Conservation (phyloP, 768 basidiomycete genomes). For the Leucosporidium scottii region DNA sequence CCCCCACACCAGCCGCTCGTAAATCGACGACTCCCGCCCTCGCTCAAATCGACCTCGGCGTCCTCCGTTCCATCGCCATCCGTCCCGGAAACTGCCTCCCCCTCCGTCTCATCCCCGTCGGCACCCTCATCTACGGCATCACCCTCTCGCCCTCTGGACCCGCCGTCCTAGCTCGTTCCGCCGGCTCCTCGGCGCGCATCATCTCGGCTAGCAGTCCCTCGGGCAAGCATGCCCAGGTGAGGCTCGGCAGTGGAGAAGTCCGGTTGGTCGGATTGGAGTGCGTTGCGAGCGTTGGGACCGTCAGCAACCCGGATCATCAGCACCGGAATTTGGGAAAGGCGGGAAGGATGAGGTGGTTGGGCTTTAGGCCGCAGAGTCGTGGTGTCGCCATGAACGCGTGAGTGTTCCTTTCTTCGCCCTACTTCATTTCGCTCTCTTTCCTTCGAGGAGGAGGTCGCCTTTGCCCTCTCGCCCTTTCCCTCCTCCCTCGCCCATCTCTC, state of each 20-base stretch:
- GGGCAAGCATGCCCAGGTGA: constrained; percentile 69
- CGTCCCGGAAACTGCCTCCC: constrained; percentile 91
- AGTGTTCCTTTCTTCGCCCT: not conserved
- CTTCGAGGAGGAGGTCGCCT: not conserved
- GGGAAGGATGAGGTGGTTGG: constrained; percentile 79
- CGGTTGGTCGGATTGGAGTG: constrained; percentile 69
- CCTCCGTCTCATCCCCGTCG: constrained; percentile 82
- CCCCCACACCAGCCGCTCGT: constrained; percentile 22
- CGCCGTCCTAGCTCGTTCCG: constrained; percentile 77
- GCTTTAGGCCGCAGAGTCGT: constrained; percentile 50
- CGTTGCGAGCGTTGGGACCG: constrained; percentile 80
- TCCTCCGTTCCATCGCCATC: constrained; percentile 73
- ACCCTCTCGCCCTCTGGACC: constrained; percentile 67
- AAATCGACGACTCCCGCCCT: constrained; percentile 69
- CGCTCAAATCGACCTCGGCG: constrained; percentile 65
- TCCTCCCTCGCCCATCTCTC: too few species aligned
- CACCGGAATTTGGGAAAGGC: constrained; percentile 81
- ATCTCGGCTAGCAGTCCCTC: constrained; percentile 53
- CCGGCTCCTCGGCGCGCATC: constrained; percentile 76
- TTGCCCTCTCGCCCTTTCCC: not conserved
- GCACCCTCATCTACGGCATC: constrained; percentile 81
- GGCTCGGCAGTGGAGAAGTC: constrained; percentile 86
- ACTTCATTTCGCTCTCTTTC: not conserved
- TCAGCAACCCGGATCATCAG: constrained; percentile 87
- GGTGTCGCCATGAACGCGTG: constrained; percentile 30